Evolutionary conservation across 257 asterid species (phyloP), one percentile per base, ranked within the genome.

Genomic region (Jacaranda copaia): DNA sequence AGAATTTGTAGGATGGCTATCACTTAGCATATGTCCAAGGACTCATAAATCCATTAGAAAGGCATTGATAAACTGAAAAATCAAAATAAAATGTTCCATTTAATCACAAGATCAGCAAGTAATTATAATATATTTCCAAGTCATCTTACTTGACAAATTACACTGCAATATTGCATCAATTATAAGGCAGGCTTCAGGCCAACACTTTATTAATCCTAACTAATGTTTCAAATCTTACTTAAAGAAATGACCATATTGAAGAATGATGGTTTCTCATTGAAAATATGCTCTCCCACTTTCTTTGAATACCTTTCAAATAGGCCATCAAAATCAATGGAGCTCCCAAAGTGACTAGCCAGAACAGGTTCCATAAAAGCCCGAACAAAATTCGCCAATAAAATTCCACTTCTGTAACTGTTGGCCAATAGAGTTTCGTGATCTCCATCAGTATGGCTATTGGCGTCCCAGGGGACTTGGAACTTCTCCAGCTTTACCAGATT

Each of bases 401-500:
- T 55, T 6, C 76, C 53, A 18, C 76, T 55, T 46, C 15, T 68
- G 48, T 48, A 14, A 11, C 36, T 71, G 3, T 71, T 39, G 39
- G 0, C 64, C 0, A 18, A 3, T 1, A 4, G 38, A 13, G 35
- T 15, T n/a, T 70, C 15, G 36, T 12, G 59, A 4, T 25, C 36
- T 1, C 36, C 49, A 55, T 15, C 49, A 15, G 14, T 25, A 3
- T 32, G 8, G 40, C 36, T n/a, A 3, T 38, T 16, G 4, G 8
- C 40, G 5, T 53, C 66, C 66, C 53, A 53, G 18, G 35, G 36
- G 18, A 71, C 52, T 11, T 35, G 53, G 39, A 53, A 68, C 16
- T 40, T n/a, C 38, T 69, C 61, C n/a, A 80, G 19, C 64, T 43
- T 69, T 39, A 75, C 78, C 60, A 80, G 46, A 0, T 39, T 61